Evolutionary conservation across 2,329 filamentous ascomycete genomes (phyloP).

Genomic region (Venturiaceae sp.): DNA sequence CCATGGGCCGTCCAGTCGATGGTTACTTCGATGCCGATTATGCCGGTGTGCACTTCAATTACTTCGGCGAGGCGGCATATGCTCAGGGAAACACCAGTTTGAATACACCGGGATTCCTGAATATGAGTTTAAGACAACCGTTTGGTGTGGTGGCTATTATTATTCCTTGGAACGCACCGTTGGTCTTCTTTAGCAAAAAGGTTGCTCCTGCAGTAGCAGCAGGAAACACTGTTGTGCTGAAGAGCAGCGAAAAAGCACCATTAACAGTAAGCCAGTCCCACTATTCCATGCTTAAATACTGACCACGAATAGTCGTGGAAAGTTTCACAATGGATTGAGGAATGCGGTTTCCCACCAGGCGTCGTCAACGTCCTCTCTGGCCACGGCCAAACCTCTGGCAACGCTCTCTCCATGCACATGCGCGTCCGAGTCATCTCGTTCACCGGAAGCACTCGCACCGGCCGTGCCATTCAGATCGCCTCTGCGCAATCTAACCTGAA

Average conservation of each 20-base stretch:
- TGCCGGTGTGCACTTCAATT: constrained; percentile 7
- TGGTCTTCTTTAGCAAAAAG: constrained; percentile 25
- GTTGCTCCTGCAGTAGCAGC: constrained; percentile 11
- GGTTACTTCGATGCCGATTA: constrained; percentile 6
- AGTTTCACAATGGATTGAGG: constrained; percentile 7
- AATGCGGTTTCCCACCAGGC: constrained; percentile 5
- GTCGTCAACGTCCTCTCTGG: constrained; percentile 12
- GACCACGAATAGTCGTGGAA: constrained; percentile 14
- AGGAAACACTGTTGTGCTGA: constrained; percentile 10
- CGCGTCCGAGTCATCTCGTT: constrained; percentile 8
- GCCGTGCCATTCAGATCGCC: constrained; percentile 6
- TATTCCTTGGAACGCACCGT: constrained; percentile 9
- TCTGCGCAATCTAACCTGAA: constrained; percentile 8
- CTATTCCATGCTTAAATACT: constrained; percentile 25
- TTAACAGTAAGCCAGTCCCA: neutral
- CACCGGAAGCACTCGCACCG: constrained; percentile 9
- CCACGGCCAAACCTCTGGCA: neutral
- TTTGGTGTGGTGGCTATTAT: constrained; percentile 26
- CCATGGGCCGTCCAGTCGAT: constrained; percentile 3
- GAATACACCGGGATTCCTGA: constrained; percentile 11
- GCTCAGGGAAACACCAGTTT: constrained; percentile 5
- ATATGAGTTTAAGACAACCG: constrained; percentile 17
- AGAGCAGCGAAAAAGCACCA: constrained; percentile 6
- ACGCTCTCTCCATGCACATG: constrained; percentile 6
- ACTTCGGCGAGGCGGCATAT: constrained; percentile 3